These are phyloP conservation scores for Selenicereus undatus DNA, from an alignment of 148 eudicot genomes.

Conservation along the genomic window DNA sequence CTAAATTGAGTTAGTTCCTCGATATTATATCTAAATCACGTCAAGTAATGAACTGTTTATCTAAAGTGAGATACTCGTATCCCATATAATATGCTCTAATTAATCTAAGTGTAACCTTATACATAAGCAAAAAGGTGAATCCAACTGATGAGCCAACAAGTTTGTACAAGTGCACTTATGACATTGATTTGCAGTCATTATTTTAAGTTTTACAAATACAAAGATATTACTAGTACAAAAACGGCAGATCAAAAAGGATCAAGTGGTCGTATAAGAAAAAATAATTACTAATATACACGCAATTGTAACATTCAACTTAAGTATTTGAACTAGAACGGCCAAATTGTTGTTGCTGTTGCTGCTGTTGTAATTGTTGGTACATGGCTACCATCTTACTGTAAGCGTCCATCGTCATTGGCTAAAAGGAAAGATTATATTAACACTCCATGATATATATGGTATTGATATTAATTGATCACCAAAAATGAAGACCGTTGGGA, in stretches of 20 bases:
- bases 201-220: neutral
- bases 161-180: neutral
- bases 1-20: too few relatives aligned
- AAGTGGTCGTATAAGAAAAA: too few relatives aligned
- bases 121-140: too few relatives aligned
- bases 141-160: neutral
- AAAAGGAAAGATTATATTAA: constrained; percentile 13
- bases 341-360: neutral
- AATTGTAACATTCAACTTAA: neutral
- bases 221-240: neutral
- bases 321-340: neutral
- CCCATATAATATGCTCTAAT: too few relatives aligned
- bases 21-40: too few relatives aligned
- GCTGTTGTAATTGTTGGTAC: constrained; percentile 57
- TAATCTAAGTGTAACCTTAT: too few relatives aligned
- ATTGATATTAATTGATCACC: too few relatives aligned
- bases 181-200: neutral
- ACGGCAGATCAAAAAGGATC: too few relatives aligned
- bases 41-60: too few relatives aligned
- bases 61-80: too few relatives aligned
- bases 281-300: neutral
- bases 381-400: constrained; percentile 65
- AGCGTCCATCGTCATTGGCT: constrained; percentile 77
- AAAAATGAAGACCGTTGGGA: too few relatives aligned
- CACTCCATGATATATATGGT: neutral